phyloP scores from a whole-genome alignment of 495 filamentous ascomycete genomes.

The Aspergillus conjunctus region DNA sequence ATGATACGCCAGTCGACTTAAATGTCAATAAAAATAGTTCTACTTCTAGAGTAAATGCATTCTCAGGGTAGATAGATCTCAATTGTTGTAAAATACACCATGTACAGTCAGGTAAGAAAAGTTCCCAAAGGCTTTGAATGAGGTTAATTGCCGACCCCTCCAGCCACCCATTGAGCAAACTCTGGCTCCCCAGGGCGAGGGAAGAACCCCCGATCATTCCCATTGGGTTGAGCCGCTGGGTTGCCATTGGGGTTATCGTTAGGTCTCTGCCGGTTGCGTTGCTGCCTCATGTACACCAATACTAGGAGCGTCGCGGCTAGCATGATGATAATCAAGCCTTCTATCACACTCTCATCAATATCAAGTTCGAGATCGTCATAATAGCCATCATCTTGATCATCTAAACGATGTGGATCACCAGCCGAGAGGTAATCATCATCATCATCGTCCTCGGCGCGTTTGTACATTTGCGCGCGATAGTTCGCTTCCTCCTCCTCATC shows the following conservation, averaged over 20 bases:
- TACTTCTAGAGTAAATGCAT: not conserved
- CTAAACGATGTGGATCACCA: constrained; percentile 51
- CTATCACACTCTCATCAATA: constrained; percentile 75
- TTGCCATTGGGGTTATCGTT: constrained; percentile 41
- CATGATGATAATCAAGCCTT: constrained; percentile 81
- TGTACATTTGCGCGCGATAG: constrained; percentile 54
- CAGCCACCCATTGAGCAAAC: constrained; percentile 72
- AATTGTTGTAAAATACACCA: constrained; percentile 24
- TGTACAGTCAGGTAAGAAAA: constrained; percentile 18
- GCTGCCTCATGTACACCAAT: constrained; percentile 81
- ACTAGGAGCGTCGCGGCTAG: constrained; percentile 73
- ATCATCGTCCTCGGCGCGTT: constrained; percentile 60
- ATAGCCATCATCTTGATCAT: constrained; percentile 62
- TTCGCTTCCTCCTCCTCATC: constrained; percentile 54
- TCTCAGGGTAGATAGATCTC: not conserved
- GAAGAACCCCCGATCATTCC: constrained; percentile 66
- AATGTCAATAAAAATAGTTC: not conserved
- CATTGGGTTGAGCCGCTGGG: constrained; percentile 41
- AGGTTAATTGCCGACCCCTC: constrained; percentile 71
- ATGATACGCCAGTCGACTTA: too few species aligned
- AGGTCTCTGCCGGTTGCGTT: constrained; percentile 63
- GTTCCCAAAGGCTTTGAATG: not conserved
- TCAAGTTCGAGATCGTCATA: constrained; percentile 63
- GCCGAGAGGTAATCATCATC: constrained; percentile 54
- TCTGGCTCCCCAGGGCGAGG: constrained; percentile 72